phyloP scores from a whole-genome alignment of 805 yeast species.

The Ogataea siamensis region DNA sequence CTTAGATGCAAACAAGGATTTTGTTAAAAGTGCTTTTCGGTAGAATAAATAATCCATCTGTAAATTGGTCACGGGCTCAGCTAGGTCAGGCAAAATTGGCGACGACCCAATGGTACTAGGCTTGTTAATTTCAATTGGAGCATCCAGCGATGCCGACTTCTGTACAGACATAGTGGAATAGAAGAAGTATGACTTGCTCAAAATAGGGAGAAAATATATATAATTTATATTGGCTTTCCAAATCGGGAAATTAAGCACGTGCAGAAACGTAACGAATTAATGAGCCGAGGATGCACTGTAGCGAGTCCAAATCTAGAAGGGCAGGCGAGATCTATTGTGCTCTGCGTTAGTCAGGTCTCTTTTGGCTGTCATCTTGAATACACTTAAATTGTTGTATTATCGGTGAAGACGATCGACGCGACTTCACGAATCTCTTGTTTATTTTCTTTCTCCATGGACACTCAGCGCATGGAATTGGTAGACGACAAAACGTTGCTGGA shows the following conservation, averaged over 20 bases:
- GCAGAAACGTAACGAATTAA: no score
- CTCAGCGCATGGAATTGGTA: constrained; percentile 6
- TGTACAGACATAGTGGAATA: constrained; percentile 34
- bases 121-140: constrained; percentile 52
- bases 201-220: background rate
- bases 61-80: constrained; percentile 59
- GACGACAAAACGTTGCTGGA: constrained; percentile 23
- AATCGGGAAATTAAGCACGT: constrained; percentile 20
- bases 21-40: constrained; percentile 47
- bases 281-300: background rate
- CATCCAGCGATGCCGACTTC: constrained; percentile 48
- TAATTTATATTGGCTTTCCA: constrained; percentile 6
- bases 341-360: no score
- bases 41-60: constrained; percentile 59
- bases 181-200: background rate
- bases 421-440: constrained; percentile 5
- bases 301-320: background rate
- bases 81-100: constrained; percentile 51
- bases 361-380: no score
- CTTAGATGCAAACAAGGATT: constrained; percentile 46
- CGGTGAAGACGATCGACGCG: constrained; percentile 9
- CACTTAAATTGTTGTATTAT: no score
- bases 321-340: no score
- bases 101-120: constrained; percentile 52
- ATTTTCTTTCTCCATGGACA: constrained; percentile 10